Evolutionary conservation across 306 rosid genomes (phyloP), one percentile per base, ranked within the genome.

Genomic region (Castanea crenata): DNA sequence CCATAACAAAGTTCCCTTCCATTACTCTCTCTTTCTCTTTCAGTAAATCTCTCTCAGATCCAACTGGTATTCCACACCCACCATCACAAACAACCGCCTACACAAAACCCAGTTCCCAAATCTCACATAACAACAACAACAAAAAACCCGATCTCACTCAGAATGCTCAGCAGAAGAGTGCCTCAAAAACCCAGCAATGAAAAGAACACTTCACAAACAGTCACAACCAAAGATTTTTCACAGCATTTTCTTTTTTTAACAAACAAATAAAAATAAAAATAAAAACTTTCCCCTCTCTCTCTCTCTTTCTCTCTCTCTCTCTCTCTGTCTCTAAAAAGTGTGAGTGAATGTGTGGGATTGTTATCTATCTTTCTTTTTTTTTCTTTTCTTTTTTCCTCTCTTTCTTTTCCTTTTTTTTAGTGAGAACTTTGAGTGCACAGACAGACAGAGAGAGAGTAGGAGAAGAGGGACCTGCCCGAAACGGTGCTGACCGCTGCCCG

Each of bases 401-500:
- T 54, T 34, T 23, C 54, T 15, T 4, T 14, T 41, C 6, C 25
- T 56, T 46, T 18, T 34, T 16, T 85, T 90, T 88, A 78, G 73
- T 70, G 88, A 88, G 89, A 38, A 38, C 46, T 38, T 79, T 86
- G 90, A 79, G 96, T 90, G 96, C 85, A 91, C 87, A 79, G 74
- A 27, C 23, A 78, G 67, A 76, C 19, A 58, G 81, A 27, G 83
- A 56, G 73, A 57, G 80, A 61, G 80, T 19, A 76, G 18, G 76
- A 64, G 63, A 38, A 21, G 32, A 8, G 51, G 55, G 20, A 11
- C 61, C 83, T 90, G 92, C 97, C 99, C 97, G 93, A 83, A 64
- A 87, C 90, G 91, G 97, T 89, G 92, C 79, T 89, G 91, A 72
- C 94, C 97, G 86, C 76, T 90, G 97, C 95, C 97, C 96, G 78